Percentiles rank a stretch among this genome's conserved stretches.
phyloP scores from a whole-genome alignment of 768 basidiomycete species.

The Boletus tomentosulus region DNA sequence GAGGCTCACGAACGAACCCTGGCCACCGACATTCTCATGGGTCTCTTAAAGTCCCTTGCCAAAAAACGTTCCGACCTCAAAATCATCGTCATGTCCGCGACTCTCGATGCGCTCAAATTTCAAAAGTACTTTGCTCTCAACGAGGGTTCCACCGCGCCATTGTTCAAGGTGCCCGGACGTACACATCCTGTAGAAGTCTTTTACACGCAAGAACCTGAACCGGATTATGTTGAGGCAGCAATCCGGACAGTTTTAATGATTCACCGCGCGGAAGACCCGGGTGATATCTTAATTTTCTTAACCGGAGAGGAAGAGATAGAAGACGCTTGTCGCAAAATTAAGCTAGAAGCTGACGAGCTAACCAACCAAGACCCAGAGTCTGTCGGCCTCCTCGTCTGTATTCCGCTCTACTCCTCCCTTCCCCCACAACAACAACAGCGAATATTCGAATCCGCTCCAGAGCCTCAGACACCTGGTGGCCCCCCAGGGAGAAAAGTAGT shows the following conservation, averaged over 20 bases:
- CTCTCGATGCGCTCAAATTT: slow-evolving; percentile 94
- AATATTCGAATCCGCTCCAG: slow-evolving; percentile 89
- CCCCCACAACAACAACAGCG: slow-evolving; percentile 94
- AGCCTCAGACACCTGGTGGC: slow-evolving; percentile 53
- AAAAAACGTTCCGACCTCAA: slow-evolving; percentile 84
- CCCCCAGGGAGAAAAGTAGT: slow-evolving; percentile 92
- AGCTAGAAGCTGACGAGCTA: slow-evolving; percentile 84
- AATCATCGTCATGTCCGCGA: slow-evolving; percentile 98
- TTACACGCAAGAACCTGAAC: slow-evolving; percentile 88
- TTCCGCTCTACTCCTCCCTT: slow-evolving; percentile 93
- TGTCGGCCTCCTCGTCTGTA: slow-evolving; percentile 83
- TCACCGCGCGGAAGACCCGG: slow-evolving; percentile 89
- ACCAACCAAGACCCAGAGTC: slow-evolving; percentile 62
- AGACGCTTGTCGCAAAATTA: slow-evolving; percentile 91
- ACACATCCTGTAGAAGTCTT: slow-evolving; percentile 96
- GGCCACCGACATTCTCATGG: slow-evolving; percentile 98
- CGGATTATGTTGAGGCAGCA: slow-evolving; percentile 95
- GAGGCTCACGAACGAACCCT: slow-evolving; percentile 98
- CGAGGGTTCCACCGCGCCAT: slow-evolving; percentile 48
- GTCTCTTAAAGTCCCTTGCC: slow-evolving; percentile 82
- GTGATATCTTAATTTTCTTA: slow-evolving; percentile 91
- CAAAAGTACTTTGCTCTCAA: slow-evolving; percentile 83
- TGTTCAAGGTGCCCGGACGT: slow-evolving; percentile 89
- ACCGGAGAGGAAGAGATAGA: slow-evolving; percentile 99
- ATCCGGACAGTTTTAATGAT: slow-evolving; percentile 97